These are phyloP conservation scores for Mycena maculata DNA, from an alignment of 768 basidiomycete species.

Conservation along the genomic window DNA sequence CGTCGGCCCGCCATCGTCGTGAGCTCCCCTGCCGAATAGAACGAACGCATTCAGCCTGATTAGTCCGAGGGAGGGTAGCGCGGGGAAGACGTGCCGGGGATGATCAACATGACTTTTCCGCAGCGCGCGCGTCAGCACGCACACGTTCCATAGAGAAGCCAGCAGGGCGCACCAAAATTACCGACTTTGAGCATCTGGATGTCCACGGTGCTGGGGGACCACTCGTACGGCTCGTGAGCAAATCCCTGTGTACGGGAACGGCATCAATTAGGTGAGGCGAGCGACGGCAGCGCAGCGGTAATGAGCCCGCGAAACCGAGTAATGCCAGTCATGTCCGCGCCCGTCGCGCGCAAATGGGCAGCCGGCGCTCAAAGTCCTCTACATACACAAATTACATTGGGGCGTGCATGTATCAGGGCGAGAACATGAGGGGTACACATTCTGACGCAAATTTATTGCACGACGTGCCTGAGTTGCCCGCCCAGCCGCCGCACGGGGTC, in stretches of 20 bases:
- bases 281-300: constrained; percentile 6
- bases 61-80: constrained; percentile 14
- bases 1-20: constrained; percentile 2
- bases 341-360: constrained; percentile 3
- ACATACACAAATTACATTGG: neutral
- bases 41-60: neutral
- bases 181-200: neutral
- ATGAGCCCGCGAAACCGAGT: constrained; percentile 3
- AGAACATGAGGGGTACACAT: constrained; percentile 15
- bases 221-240: neutral
- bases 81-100: constrained; percentile 11
- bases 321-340: constrained; percentile 18
- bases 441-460: constrained; percentile 5
- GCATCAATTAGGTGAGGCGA: constrained; percentile 3
- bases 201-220: constrained; percentile 2
- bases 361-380: constrained; percentile 19
- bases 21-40: constrained; percentile 17
- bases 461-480: neutral
- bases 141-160: constrained; percentile 7
- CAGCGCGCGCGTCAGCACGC: neutral
- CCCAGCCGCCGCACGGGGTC: neutral
- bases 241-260: neutral
- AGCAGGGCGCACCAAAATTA: constrained; percentile 2
- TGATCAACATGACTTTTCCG: neutral
- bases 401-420: neutral